A percentile compares a stretch with the other conserved stretches of the same genome.
Conservation (phyloP, 495 filamentous ascomycete species). For the Elasticomyces elasticus region DNA sequence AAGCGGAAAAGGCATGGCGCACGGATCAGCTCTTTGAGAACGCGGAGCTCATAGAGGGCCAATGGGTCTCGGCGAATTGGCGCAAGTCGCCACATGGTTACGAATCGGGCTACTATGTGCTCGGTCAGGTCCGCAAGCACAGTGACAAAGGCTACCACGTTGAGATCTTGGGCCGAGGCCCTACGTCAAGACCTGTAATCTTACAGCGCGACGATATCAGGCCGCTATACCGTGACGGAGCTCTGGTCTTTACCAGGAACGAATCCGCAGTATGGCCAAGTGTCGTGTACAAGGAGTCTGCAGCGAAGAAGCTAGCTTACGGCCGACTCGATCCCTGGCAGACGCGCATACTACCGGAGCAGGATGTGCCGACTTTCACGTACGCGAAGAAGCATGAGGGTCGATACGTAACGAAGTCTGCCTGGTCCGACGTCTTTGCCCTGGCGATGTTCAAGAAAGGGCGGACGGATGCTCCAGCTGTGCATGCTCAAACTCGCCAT, state of each 20-base stretch:
- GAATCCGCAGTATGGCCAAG: not conserved
- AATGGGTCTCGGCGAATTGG: not conserved
- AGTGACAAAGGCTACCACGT: not conserved
- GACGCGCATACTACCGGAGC: not conserved
- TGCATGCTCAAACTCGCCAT: not conserved
- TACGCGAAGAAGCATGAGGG: too few relatives aligned
- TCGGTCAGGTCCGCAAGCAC: not conserved
- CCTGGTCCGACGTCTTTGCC: too few relatives aligned
- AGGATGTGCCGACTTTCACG: not conserved
- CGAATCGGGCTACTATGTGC: not conserved
- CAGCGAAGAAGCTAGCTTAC: not conserved
- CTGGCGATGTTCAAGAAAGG: not conserved
- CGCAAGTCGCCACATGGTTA: not conserved
- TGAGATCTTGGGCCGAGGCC: not conserved
- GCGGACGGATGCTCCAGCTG: not conserved
- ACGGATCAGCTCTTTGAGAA: not conserved
- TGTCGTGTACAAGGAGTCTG: not conserved
- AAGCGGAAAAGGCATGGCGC: not conserved
- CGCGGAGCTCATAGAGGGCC: not conserved
- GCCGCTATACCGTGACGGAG: not conserved
- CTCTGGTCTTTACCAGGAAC: not conserved
- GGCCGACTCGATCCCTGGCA: not conserved
- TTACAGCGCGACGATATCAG: not conserved
- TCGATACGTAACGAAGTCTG: too few relatives aligned
- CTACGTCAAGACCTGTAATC: not conserved